A percentile compares a stretch with the other conserved stretches of the same genome.
phyloP scores from a whole-genome alignment of 2,329 filamentous ascomycete species.

The Fusarium sp. region DNA sequence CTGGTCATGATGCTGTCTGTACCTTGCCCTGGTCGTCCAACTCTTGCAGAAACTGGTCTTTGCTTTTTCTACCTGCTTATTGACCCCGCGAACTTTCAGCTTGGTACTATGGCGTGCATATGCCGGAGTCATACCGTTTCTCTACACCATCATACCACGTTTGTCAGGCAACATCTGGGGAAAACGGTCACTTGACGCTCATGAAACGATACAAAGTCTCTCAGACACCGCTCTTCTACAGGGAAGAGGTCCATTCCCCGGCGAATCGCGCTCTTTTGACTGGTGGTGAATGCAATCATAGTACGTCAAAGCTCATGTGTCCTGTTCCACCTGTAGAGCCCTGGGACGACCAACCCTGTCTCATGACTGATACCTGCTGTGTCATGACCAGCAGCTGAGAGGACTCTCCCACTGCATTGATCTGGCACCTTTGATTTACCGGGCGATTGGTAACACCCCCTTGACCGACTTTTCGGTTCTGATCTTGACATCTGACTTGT shows the following conservation, averaged over 20 bases:
- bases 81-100: not conserved
- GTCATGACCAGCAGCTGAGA: not conserved
- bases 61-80: not conserved
- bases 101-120: not conserved
- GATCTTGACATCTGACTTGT: not conserved
- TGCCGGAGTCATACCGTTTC: not conserved
- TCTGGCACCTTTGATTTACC: not conserved
- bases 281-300: not conserved
- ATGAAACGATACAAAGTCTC: not conserved
- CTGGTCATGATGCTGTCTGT: not conserved
- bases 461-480: not conserved
- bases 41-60: not conserved
- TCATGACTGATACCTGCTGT: not conserved
- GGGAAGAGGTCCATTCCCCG: not conserved
- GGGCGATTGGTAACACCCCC: not conserved
- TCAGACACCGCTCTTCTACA: not conserved
- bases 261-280: not conserved
- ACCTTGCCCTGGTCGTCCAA: not conserved
- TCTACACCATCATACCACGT: not conserved
- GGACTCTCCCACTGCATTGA: not conserved
- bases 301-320: not conserved
- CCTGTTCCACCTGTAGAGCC: not conserved
- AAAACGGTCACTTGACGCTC: not conserved
- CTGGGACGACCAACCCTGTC: not conserved
- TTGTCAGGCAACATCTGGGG: not conserved